Percentiles rank a stretch among this genome's conserved stretches.
Evolutionary conservation across 106 monocot species (phyloP).

Genomic region (Dioscorea dumetorum): DNA sequence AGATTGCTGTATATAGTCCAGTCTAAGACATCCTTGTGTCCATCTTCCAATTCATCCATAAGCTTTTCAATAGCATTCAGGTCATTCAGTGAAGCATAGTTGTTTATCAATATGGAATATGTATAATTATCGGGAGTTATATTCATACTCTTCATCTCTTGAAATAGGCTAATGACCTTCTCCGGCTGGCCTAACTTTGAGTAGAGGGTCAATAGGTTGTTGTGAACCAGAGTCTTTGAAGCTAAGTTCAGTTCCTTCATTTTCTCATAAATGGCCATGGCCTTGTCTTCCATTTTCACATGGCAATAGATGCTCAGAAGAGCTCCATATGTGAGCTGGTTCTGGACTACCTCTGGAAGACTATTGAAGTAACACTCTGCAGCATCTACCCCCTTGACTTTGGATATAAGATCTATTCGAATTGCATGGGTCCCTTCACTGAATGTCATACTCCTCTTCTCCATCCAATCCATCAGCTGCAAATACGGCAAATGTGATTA

Average conservation of each 20-base stretch:
- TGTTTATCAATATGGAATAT: constrained; percentile 44
- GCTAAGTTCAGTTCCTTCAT: constrained; percentile 46
- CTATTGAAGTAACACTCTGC: constrained; percentile 53
- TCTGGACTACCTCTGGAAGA: constrained; percentile 33
- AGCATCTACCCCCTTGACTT: constrained; percentile 36
- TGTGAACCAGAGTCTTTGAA: constrained; percentile 36
- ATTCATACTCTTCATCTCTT: constrained; percentile 34
- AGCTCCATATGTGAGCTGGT: constrained; percentile 40
- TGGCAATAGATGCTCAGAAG: constrained; percentile 32
- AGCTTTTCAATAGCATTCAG: constrained; percentile 37
- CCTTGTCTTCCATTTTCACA: constrained; percentile 28
- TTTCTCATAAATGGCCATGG: constrained; percentile 34
- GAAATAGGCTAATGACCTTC: constrained; percentile 22
- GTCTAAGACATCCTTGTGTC: constrained; percentile 2
- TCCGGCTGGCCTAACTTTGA: constrained; percentile 33
- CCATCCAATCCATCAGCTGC: constrained; percentile 73
- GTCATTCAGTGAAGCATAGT: constrained; percentile 35
- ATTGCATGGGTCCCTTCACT: constrained; percentile 33
- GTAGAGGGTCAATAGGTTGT: constrained; percentile 44
- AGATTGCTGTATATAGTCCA: constrained; percentile 57
- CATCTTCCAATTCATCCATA: constrained; percentile 30
- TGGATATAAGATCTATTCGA: constrained; percentile 49
- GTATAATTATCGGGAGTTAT: constrained; percentile 36
- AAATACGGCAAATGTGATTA: neutral
- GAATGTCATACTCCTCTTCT: constrained; percentile 23